A percentile compares a stretch with the other conserved stretches of the same genome.
Conservation (phyloP, 805 yeast species). For the Saccharomycopsis fibuligera region DNA sequence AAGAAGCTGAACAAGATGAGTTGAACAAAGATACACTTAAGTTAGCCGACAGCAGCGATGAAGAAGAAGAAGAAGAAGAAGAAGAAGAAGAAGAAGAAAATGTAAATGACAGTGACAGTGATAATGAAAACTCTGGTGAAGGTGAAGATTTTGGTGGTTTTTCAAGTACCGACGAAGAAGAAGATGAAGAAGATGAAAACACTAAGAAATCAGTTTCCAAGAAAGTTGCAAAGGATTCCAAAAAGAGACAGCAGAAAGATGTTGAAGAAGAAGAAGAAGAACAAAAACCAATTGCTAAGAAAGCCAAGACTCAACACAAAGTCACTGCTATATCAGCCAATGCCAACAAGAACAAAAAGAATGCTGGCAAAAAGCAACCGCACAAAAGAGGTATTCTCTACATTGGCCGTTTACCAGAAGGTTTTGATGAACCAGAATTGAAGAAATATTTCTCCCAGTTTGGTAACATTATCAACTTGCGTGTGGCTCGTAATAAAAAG, state of each 20-base stretch:
- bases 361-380: conserved; percentile 25
- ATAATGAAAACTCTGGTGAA: conserved; percentile 24
- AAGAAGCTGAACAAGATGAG: conserved; percentile 24
- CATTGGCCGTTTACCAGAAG: conserved; percentile 88
- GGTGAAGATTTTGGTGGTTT: conserved; percentile 23
- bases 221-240: conserved; percentile 20
- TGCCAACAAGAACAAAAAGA: conserved; percentile 23
- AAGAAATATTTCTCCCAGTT: conserved; percentile 82
- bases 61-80: conserved; percentile 21
- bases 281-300: conserved; percentile 21
- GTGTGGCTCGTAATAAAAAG: conserved; percentile 81
- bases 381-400: conserved; percentile 64
- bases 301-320: conserved; percentile 22
- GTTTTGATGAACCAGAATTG: conserved; percentile 76
- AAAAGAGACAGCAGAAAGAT: conserved; percentile 22
- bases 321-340: conserved; percentile 26
- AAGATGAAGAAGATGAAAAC: conserved; percentile 22
- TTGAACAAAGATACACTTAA: conserved; percentile 26
- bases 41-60: conserved; percentile 24
- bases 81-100: conserved; percentile 19
- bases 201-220: conserved; percentile 21
- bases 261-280: conserved; percentile 22
- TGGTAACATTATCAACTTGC: conserved; percentile 73
- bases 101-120: conserved; percentile 19
- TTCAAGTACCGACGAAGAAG: conserved; percentile 23